Percentiles rank a stretch among this genome's conserved stretches.
phyloP scores from a whole-genome alignment of 176 grass and related monocot genomes.

The Melocanna baccifera region DNA sequence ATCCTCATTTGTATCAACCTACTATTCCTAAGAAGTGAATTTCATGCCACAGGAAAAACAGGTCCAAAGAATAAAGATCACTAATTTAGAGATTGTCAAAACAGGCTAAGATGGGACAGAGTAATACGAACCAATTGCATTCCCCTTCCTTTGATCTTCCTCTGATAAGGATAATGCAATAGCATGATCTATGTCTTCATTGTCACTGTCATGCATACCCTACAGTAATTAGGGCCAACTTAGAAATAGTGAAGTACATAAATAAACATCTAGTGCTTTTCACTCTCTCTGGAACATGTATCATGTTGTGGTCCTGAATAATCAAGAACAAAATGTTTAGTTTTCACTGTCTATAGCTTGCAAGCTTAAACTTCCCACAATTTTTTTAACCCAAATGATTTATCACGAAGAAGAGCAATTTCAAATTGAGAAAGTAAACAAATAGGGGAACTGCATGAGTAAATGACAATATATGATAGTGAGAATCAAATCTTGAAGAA shows the following conservation, averaged over 20 bases:
- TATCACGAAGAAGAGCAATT: constrained; percentile 5
- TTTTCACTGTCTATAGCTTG: not conserved
- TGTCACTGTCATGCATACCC: constrained; percentile 36
- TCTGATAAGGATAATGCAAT: constrained; percentile 84
- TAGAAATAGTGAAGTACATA: constrained; percentile 32
- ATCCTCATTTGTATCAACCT: constrained; percentile 9
- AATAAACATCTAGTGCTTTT: not conserved
- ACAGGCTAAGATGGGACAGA: constrained; percentile 14
- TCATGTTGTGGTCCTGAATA: not conserved
- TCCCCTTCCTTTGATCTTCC: constrained; percentile 70
- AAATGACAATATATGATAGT: not conserved
- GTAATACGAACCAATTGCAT: constrained; percentile 64
- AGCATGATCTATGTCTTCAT: constrained; percentile 82
- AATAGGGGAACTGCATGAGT: not conserved
- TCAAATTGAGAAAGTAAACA: constrained; percentile 2
- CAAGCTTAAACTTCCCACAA: not conserved
- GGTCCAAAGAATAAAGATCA: constrained; percentile 16
- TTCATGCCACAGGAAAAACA: not conserved
- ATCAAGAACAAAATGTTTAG: not conserved
- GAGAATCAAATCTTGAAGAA: not conserved
- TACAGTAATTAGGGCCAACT: constrained; percentile 24
- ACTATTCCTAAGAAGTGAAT: constrained; percentile 13
- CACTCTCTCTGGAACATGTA: constrained; percentile 18
- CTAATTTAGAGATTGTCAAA: constrained; percentile 14
- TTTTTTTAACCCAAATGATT: constrained; percentile 15